Evolutionary conservation across 352 stramenopile genomes (phyloP), one percentile per base, ranked within the genome.

Genomic region (Pythium graminicola): DNA sequence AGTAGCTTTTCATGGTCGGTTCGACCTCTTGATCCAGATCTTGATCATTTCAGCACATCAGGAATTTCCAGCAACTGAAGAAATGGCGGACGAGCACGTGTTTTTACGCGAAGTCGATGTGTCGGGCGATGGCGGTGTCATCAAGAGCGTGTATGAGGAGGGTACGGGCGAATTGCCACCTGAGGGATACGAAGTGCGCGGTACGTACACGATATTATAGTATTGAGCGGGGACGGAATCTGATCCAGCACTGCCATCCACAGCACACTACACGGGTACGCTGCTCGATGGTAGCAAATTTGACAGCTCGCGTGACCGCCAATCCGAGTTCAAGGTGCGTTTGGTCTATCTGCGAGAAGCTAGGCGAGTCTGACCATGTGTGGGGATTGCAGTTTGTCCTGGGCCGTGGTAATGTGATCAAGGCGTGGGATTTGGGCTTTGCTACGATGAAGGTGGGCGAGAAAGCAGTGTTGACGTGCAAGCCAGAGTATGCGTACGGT

Each of bases 251-350:
- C n/a, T n/a, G n/a, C n/a, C n/a, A n/a, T n/a, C n/a, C n/a, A n/a
- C n/a, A n/a, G n/a, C n/a, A 52, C 81, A 89, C 64, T 98, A 98
- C 82, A 98, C 93, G 26, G 95, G 94, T 17, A 97, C 91, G 50
- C 62, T 98, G 40, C 72, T 97, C 49, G 89, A 98, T 62, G 95
- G 95, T 40, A 81, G 76, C 10, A 97, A 97, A 71, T 98, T 98
- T 62, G 95, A 98, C 71, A 89, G 78, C 57, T 89, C 72, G 49
- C 78, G 78, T 43, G 78, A 89, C 66, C 76, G 73, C n/a, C 68
- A 78, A 53, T 92, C 88, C 60, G 70, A 88, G 64, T 92, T 92
- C 68, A 67, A 74, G 57, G n/a, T n/a, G n/a, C n/a, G n/a, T n/a
- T n/a, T n/a, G n/a, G n/a, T n/a, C n/a, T n/a, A n/a, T n/a, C n/a